Conservation (phyloP, 768 basidiomycete species). For the Leccinum disarticulatum region DNA sequence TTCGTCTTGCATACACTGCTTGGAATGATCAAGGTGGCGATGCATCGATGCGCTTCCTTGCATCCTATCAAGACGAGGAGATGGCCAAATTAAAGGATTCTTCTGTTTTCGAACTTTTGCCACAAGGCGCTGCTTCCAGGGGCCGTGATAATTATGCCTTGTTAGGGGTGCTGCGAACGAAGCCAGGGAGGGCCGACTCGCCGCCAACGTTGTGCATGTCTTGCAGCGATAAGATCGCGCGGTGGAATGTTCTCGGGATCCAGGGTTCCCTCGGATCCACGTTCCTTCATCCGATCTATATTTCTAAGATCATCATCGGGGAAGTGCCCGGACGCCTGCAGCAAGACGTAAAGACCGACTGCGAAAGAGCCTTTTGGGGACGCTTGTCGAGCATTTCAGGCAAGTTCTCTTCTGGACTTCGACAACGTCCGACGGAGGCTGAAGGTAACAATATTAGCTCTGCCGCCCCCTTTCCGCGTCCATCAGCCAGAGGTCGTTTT, state of each 20-base stretch:
- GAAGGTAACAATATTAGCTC: constrained; percentile 32
- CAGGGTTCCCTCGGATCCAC: constrained; percentile 76
- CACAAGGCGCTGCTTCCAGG: constrained; percentile 49
- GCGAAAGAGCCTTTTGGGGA: constrained; percentile 63
- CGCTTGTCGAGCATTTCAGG: constrained; percentile 50
- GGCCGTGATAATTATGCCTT: constrained; percentile 80
- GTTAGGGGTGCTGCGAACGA: constrained; percentile 81
- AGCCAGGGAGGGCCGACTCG: constrained; percentile 91
- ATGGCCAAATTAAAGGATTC: constrained; percentile 72
- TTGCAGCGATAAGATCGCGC: constrained; percentile 92
- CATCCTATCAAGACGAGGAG: constrained; percentile 66
- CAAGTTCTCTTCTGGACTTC: constrained; percentile 14
- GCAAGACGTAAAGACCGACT: constrained; percentile 53
- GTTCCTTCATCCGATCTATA: constrained; percentile 61
- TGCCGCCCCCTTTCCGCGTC: constrained; percentile 49
- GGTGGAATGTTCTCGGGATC: constrained; percentile 81
- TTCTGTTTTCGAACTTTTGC: constrained; percentile 32
- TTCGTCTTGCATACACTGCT: neutral
- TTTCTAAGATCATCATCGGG: constrained; percentile 67
- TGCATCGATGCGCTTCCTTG: constrained; percentile 79
- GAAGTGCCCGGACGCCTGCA: constrained; percentile 52
- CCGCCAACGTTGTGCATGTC: constrained; percentile 83
- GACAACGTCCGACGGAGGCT: neutral
- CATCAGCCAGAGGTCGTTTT: constrained; percentile 55
- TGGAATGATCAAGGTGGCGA: constrained; percentile 73